Base-by-base conservation (phyloP, 73 alveolate species). In the Paramecium caudatum region DNA sequence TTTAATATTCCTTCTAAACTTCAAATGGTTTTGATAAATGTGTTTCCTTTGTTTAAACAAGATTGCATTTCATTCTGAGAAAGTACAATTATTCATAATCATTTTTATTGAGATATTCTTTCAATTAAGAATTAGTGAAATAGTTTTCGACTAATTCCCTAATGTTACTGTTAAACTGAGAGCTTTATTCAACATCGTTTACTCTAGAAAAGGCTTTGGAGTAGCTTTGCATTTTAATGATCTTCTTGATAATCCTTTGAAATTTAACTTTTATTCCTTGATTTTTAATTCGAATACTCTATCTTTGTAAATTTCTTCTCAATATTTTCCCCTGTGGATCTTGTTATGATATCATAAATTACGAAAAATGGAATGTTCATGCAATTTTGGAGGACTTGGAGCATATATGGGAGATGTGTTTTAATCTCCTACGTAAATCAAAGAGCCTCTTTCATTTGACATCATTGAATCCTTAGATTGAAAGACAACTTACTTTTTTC, bases 41-140 rank as follows among this genome's bases (percentile, higher is more conserved):
- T 1, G 8, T 8, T 49, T 49, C 70, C 25, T 32, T 21, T 21
- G 19, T 9, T 19, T 49, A 36, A 3, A 49, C 25, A 15, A 49
- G 25, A 49, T 49, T 49, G 9, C 70, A 49, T 16, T 49, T 49
- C 70, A 49, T 49, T 49, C 70, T 16, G 25, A 49, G 70, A 19
- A 49, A 49, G 19, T 49, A 49, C 12, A 49, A 0, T 21, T 49
- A 32, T 49, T 49, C 70, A 49, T 17, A 49, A 21, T 49, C 70
- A 19, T 9, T 21, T 19, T 49, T 49, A 49, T 49, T 49, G 19
- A 49, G 8, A 19, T 49, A 49, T 49, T 17, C 39, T 16, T 49
- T 49, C 12, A 49, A 16, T 49, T 49, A 7, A 1, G 70, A 36
- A 49, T 49, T 49, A 49, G 19, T 3, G 4, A 49, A 49, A 49